phyloP scores from a whole-genome alignment of 805 yeast genomes.

The Hemisphaericaspora nanyangensis region DNA sequence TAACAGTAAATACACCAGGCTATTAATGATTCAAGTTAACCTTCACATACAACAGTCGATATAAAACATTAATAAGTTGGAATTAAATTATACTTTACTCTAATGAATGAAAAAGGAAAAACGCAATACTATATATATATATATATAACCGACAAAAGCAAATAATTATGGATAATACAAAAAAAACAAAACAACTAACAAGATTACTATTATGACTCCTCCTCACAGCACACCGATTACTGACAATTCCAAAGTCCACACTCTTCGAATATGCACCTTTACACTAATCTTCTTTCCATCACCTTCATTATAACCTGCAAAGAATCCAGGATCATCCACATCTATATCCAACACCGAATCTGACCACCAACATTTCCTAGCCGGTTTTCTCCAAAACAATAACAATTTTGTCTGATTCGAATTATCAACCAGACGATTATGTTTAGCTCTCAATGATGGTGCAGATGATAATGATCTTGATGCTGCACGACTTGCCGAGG shows the following conservation, averaged over 20 bases:
- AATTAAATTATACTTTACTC: too few relatives aligned
- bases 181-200: too few relatives aligned
- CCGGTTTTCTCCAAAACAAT: constrained; percentile 96
- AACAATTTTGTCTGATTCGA: constrained; percentile 57
- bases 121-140: too few relatives aligned
- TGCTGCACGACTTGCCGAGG: constrained; percentile 51
- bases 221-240: constrained; percentile 74
- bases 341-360: constrained; percentile 50
- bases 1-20: too few relatives aligned
- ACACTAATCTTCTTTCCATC: constrained; percentile 30
- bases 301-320: constrained; percentile 9
- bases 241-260: constrained; percentile 93
- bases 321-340: constrained; percentile 22
- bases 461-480: constrained; percentile 57
- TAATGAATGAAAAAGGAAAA: too few relatives aligned
- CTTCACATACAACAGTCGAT: too few relatives aligned
- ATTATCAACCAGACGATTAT: constrained; percentile 30
- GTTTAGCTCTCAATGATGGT: constrained; percentile 17
- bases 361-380: constrained; percentile 98
- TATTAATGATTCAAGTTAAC: too few relatives aligned
- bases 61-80: too few relatives aligned
- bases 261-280: constrained; percentile 83
- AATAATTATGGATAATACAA: too few relatives aligned
- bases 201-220: too few relatives aligned
- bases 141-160: too few relatives aligned